Base-by-base conservation (phyloP, 106 monocot species). In the Agapanthus africanus region DNA sequence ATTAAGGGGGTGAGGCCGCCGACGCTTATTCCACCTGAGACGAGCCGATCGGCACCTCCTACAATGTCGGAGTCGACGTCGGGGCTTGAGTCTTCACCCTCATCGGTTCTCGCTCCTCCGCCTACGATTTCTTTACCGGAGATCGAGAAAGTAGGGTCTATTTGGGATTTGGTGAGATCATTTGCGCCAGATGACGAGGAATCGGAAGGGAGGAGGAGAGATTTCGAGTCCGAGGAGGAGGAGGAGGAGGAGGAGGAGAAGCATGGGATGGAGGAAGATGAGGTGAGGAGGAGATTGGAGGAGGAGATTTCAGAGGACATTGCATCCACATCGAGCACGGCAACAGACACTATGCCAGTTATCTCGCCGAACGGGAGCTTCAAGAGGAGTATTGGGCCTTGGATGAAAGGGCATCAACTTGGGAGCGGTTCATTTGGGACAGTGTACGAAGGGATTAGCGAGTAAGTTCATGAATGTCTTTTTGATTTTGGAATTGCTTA, bases 351-450 rank as follows among this genome's bases (percentile, higher is more conserved):
- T n/a, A n/a, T n/a, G n/a, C n/a, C n/a, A n/a, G n/a, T n/a, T n/a
- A n/a, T n/a, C n/a, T n/a, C n/a, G n/a, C n/a, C n/a, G n/a, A n/a
- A n/a, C n/a, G n/a, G n/a, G n/a, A n/a, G n/a, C n/a, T n/a, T n/a
- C n/a, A n/a, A n/a, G n/a, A n/a, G n/a, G n/a, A n/a, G n/a, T n/a
- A n/a, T n/a, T n/a, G 73, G 83, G 80, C 71, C 74, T 1, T 95
- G 95, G 95, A 76, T 64, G 14, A 74, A 65, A 37, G 95, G 91
- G 3, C 13, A 56, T 13, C 69, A 51, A 27, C 84, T 91, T 39
- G 95, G 95, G 16, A 91, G 91, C 28, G 95, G 95, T 3, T 88
- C 95, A 0, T 95, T 95, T 61, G 95, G 95, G 52, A 84, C 88
- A 0, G 95, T 95, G 22, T 95, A 84, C 50, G 86, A 95, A 63